A percentile compares a stretch with the other conserved stretches of the same genome.
These are phyloP conservation scores for Alternaria consortialis DNA, from an alignment of 2,329 filamentous ascomycete genomes.

Conservation along the genomic window DNA sequence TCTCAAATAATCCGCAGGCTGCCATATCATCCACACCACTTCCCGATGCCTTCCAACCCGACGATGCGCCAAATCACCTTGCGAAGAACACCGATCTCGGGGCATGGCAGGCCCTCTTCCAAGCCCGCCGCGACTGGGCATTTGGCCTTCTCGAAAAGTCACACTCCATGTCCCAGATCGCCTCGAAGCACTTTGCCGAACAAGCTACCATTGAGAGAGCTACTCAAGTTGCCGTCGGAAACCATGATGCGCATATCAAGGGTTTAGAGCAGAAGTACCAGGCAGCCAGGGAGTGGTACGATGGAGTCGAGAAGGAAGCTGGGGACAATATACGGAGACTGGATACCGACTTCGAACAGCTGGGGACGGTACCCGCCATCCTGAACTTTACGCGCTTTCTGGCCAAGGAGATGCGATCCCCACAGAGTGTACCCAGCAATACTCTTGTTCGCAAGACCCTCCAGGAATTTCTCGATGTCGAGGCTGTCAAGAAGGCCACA, in stretches of 20 bases:
- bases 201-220: conserved; percentile 80
- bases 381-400: conserved; percentile 67
- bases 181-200: conserved; percentile 73
- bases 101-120: conserved; percentile 90
- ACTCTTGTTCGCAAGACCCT: conserved; percentile 42
- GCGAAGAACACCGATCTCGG: conserved; percentile 79
- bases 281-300: conserved; percentile 76
- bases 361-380: conserved; percentile 71
- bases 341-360: conserved; percentile 73
- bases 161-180: conserved; percentile 67
- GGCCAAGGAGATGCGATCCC: conserved; percentile 44
- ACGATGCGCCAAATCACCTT: conserved; percentile 78
- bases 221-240: conserved; percentile 84
- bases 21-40: conserved; percentile 63
- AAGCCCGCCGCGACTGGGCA: conserved; percentile 82
- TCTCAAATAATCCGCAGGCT: conserved; percentile 55
- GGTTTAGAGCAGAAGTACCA: conserved; percentile 75
- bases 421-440: conserved; percentile 32
- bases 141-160: conserved; percentile 74
- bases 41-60: conserved; percentile 67
- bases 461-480: conserved; percentile 73
- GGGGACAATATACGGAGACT: conserved; percentile 69
- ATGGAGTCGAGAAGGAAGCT: conserved; percentile 73
- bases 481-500: conserved; percentile 76
- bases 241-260: conserved; percentile 78